Percentiles rank a stretch among this genome's conserved stretches.
These are phyloP conservation scores for Quercus dentata DNA, from an alignment of 306 rosid species.

Conservation along the genomic window DNA sequence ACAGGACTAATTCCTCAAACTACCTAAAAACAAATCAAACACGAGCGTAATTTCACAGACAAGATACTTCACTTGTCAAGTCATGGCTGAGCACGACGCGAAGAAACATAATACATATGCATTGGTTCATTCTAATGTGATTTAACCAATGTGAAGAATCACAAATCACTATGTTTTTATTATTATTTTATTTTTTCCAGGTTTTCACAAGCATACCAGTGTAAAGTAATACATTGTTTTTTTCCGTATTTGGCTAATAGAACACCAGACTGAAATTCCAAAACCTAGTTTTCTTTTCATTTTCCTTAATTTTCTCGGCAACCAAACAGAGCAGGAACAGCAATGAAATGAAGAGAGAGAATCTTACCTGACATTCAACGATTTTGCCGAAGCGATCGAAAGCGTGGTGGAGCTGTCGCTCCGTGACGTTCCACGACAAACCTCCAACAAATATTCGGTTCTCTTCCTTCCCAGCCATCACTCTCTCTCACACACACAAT, in stretches of 20 bases:
- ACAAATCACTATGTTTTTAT: neutral
- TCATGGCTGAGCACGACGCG: neutral
- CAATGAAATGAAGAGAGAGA: neutral
- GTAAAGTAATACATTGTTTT: neutral
- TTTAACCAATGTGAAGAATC: neutral
- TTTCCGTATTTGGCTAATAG: neutral
- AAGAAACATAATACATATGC: neutral
- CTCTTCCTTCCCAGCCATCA: slow-evolving; percentile 85
- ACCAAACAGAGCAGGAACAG: neutral
- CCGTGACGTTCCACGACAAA: slow-evolving; percentile 77
- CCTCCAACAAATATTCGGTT: slow-evolving; percentile 93
- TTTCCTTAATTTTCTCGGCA: slow-evolving; percentile 1
- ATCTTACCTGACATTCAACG: slow-evolving; percentile 67
- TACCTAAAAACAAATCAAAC: neutral
- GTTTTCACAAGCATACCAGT: too few relatives aligned
- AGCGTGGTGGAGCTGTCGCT: slow-evolving; percentile 87
- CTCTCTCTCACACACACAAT: neutral
- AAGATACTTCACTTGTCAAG: neutral
- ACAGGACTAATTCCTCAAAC: neutral
- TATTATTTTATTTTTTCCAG: neutral
- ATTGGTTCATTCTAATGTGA: too few relatives aligned
- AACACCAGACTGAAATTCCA: neutral
- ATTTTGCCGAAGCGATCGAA: slow-evolving; percentile 82
- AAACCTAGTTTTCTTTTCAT: neutral
- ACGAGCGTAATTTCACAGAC: neutral